Evolutionary conservation across 2,329 filamentous ascomycete species (phyloP).

Genomic region (Hypoxylon sp.): DNA sequence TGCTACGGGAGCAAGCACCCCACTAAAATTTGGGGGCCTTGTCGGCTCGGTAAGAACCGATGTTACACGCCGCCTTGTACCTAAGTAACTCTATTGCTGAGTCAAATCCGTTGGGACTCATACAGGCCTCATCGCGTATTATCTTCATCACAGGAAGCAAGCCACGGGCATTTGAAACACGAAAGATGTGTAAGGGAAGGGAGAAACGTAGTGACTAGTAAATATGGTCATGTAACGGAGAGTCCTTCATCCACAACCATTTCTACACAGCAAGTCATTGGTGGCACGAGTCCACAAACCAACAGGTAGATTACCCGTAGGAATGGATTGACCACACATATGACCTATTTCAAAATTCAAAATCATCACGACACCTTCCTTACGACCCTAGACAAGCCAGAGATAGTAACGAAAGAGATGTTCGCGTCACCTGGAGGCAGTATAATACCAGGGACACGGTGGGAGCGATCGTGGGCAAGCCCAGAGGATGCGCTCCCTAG

Average conservation of each 20-base stretch:
- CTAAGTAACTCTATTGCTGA: constrained; percentile 12
- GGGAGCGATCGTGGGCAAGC: constrained; percentile 75
- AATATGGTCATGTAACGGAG: too few relatives aligned
- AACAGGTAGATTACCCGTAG: background rate
- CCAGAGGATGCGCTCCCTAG: constrained; percentile 69
- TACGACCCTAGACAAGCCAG: constrained; percentile 66
- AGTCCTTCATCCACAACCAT: too few relatives aligned
- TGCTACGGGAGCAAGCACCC: constrained; percentile 14
- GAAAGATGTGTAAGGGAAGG: background rate
- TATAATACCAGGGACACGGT: constrained; percentile 83
- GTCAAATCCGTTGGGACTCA: background rate
- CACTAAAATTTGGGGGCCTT: constrained; percentile 18
- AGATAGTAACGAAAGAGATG: constrained; percentile 64
- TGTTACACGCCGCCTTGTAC: constrained; percentile 13
- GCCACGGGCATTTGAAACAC: background rate
- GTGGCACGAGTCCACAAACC: too few relatives aligned
- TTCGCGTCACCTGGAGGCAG: constrained; percentile 80
- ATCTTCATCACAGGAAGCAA: background rate
- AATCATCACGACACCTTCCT: constrained; percentile 63
- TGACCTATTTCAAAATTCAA: background rate
- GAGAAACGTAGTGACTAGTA: too few relatives aligned
- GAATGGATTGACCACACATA: background rate
- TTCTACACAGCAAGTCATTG: too few relatives aligned
- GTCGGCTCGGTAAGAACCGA: constrained; percentile 10
- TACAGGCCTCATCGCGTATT: background rate